Conservation (phyloP, 2,329 filamentous ascomycete genomes). For the Dactylellina cionopaga region DNA sequence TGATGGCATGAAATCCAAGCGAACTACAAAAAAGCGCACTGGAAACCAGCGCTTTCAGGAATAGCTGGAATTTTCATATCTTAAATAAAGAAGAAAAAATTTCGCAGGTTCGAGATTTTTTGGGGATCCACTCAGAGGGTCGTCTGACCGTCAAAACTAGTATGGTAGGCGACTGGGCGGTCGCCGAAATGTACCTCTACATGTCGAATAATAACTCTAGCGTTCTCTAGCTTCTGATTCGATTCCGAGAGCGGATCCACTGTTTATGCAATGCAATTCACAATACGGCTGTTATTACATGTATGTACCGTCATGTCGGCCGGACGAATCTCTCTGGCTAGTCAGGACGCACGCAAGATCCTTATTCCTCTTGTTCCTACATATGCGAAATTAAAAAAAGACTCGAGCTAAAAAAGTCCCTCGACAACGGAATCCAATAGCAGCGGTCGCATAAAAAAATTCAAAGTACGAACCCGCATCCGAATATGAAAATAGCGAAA, state of each 20-base stretch:
- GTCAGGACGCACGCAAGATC: constrained; percentile 31
- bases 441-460: too few species aligned
- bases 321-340: constrained; percentile 32
- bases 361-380: constrained; percentile 35
- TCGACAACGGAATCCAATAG: neutral
- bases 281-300: neutral
- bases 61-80: too few species aligned
- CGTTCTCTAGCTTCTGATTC: constrained; percentile 39
- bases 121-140: constrained; percentile 46
- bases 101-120: neutral
- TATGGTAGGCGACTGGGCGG: constrained; percentile 44
- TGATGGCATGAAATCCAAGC: too few species aligned
- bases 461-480: too few species aligned
- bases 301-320: constrained; percentile 13
- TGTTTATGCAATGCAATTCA: constrained; percentile 31
- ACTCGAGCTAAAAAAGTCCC: neutral
- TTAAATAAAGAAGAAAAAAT: constrained; percentile 11
- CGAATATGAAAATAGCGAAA: constrained; percentile 1
- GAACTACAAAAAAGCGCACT: neutral
- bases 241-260: constrained; percentile 44
- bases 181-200: constrained; percentile 35
- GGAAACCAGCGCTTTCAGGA: neutral
- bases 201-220: constrained; percentile 5
- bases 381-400: constrained; percentile 28
- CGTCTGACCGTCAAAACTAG: constrained; percentile 44